Evolutionary conservation across 257 asterid genomes (phyloP), one percentile per base, ranked within the genome.

Genomic region (Anisodus acutangulus): DNA sequence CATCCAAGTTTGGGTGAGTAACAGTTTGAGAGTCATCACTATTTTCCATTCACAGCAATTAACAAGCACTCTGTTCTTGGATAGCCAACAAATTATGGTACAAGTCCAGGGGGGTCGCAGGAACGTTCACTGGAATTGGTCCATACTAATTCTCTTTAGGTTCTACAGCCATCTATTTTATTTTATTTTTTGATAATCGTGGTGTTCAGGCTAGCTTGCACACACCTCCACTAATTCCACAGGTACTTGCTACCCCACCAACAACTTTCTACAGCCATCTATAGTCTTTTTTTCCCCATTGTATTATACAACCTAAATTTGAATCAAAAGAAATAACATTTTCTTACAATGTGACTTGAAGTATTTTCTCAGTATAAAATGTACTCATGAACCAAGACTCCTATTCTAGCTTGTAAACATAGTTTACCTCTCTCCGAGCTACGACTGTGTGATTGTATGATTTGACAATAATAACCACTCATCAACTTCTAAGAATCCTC

Each of bases 401-500:
- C 13, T 16, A 69, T 39, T 53, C 78, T 16, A 39, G 78, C 9
- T 69, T 37, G 53, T 69, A 39, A 39, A 16, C 78, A 8, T 11
- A 0, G 53, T 39, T 69, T 8, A 69, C 15, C 78, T 0, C 63
- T 53, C 81, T 3, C 64, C 26, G 6, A 19, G 63, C 13, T 0
- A 78, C 0, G 9, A 54, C 82, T 53, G 9, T n/a, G 66, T 26
- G 26, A 0, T 53, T 53, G 8, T 8, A 13, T 53, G 49, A 78
- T 57, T 31, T 31, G 82, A 78, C 49, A 78, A 4, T n/a, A 41
- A 35, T 53, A 5, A 53, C 19, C 59, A 82, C 26, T 51, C 39
- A 67, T 69, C 85, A 88, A 54, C 88, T 86, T 86, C 90, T 86
- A 6, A 66, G 80, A 39, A 39, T 78, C 70, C 85, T 88, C 87